Conservation (phyloP, 352 stramenopile genomes). For the Phytophthora colocasiae region DNA sequence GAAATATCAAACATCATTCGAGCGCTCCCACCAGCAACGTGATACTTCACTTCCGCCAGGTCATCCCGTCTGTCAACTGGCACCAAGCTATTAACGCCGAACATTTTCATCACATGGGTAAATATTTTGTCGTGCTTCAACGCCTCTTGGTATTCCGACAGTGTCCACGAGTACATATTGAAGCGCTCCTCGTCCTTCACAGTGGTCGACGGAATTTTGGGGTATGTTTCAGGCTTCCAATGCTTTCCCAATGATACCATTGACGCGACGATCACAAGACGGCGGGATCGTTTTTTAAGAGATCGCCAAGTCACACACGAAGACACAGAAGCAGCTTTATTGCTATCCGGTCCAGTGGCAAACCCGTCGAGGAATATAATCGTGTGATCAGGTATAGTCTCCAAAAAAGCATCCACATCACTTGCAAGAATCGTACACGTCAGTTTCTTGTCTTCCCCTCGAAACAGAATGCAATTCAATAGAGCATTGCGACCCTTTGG, state of each 20-base stretch:
- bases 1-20: background rate
- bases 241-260: background rate
- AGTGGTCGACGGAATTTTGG: background rate
- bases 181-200: background rate
- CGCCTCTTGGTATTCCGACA: background rate
- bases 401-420: background rate
- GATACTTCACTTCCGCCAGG: background rate
- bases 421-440: background rate
- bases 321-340: background rate
- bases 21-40: background rate
- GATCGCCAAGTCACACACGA: background rate
- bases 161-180: background rate
- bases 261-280: background rate
- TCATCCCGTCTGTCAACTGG: background rate
- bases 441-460: background rate
- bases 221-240: background rate
- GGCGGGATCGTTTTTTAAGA: background rate
- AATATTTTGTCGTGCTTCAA: background rate
- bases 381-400: background rate
- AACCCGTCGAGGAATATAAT: background rate
- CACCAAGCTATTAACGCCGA: background rate
- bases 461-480: background rate
- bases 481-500: too few species aligned
- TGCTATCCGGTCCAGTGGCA: background rate
- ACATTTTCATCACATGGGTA: background rate